Percentiles rank a stretch among this genome's conserved stretches.
phyloP scores from a whole-genome alignment of 192 early-diverging fungal species.

The Coemansia erecta region DNA sequence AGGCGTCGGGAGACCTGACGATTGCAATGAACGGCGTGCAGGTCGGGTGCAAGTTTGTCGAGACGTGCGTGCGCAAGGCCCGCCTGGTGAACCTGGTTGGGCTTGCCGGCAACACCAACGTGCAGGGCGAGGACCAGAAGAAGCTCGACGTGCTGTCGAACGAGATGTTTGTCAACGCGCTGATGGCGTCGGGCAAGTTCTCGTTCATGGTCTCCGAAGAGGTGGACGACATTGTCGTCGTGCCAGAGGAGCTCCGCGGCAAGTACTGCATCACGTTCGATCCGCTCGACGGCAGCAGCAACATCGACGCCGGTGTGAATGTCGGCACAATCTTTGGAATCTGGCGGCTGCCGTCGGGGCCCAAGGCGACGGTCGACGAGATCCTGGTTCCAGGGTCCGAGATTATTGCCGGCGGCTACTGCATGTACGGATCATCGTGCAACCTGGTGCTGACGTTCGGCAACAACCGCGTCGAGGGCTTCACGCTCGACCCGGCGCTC shows the following conservation, averaged over 20 bases:
- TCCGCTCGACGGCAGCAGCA: constrained; percentile 94
- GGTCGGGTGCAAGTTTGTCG: constrained; percentile 96
- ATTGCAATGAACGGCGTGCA: constrained; percentile 87
- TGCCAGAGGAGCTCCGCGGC: constrained; percentile 73
- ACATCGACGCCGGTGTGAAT: constrained; percentile 98
- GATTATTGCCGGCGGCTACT: constrained; percentile 93
- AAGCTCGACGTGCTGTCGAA: constrained; percentile 97
- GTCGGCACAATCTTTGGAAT: constrained; percentile 99
- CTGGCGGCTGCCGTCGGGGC: constrained; percentile 68
- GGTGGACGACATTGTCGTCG: constrained; percentile 88
- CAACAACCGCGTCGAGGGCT: constrained; percentile 83
- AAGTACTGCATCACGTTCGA: constrained; percentile 97
- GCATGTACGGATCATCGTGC: constrained; percentile 94
- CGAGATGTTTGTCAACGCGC: constrained; percentile 96
- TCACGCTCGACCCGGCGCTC: constrained; percentile 93
- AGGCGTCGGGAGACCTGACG: constrained; percentile 92
- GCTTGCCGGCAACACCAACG: constrained; percentile 81
- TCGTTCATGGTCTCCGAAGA: constrained; percentile 96
- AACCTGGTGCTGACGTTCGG: constrained; percentile 78
- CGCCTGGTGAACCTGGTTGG: constrained; percentile 95
- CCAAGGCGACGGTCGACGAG: constrained; percentile 63
- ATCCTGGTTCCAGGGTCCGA: constrained; percentile 86
- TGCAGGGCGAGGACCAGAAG: constrained; percentile 93
- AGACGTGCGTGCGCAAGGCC: constrained; percentile 94
- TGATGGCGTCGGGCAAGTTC: constrained; percentile 84